Evolutionary conservation across 441 rosid genomes (phyloP), one percentile per base, ranked within the genome.

Genomic region (Corymbia citriodora): DNA sequence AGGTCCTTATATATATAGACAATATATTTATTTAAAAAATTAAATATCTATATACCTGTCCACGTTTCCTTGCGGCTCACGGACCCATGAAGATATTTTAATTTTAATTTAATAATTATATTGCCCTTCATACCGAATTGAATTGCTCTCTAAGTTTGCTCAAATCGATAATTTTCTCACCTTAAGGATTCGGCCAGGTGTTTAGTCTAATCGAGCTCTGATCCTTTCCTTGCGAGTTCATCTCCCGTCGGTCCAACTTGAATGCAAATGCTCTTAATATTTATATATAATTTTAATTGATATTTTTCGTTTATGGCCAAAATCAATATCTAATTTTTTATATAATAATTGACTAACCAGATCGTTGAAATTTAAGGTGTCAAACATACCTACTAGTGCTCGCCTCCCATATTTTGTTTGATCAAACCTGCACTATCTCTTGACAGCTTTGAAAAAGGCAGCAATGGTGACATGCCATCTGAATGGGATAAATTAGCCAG

Each of bases 401-500:
- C 2, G 6, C n/a, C 65, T 59, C 65, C 7, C 2, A 7, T 59
- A 9, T 59, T 1, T 14, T 13, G 25, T 59, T 13, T 14, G 3
- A 59, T 7, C n/a, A 59, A 59, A 23, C 14, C 65, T 59, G 25
- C n/a, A 4, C 65, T 10, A 25, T 23, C n/a, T 25, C 4, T 65
- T 36, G 15, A 65, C 0, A 17, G 1, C 72, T 65, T n/a, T 2
- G 0, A 65, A 29, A 18, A 65, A 29, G 72, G 72, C 5, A 1
- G 72, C 15, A 4, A n/a, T n/a, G 72, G 31, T 1, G 1, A 29
- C 63, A 1, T 4, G 29, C 63, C 2, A 59, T 59, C 63, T 6
- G 29, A 1, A 6, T 0, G 63, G 0, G 63, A 59, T 23, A 23
- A 57, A 13, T 40, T 40, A 6, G 45, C 45, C 45, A 40, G 6